Evolutionary conservation across 2,329 filamentous ascomycete genomes (phyloP).

Genomic region (Metarhizium robertsii): DNA sequence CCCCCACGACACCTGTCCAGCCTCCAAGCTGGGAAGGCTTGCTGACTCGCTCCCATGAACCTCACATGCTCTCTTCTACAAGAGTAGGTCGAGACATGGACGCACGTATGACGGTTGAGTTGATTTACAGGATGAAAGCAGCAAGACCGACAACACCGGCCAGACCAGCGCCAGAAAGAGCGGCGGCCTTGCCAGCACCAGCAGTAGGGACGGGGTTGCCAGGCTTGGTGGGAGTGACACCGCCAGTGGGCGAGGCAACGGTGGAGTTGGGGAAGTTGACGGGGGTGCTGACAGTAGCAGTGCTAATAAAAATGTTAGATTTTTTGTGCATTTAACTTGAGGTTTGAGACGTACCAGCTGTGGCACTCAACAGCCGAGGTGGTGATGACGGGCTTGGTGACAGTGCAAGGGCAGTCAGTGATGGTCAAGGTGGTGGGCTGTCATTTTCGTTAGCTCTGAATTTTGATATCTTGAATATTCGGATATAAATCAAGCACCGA

Average conservation of each 20-base stretch:
- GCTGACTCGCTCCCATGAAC: constrained; percentile 22
- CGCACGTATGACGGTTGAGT: constrained; percentile 19
- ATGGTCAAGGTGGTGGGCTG: constrained; percentile 61
- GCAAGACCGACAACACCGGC: constrained; percentile 51
- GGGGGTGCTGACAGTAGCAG: constrained; percentile 5
- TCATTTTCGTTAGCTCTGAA: too few species aligned
- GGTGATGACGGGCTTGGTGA: constrained; percentile 48
- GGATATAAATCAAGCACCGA: background rate
- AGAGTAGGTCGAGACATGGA: constrained; percentile 29
- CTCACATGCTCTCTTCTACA: constrained; percentile 25
- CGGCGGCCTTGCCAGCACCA: constrained; percentile 46
- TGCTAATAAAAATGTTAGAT: constrained; percentile 22
- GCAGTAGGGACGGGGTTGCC: constrained; percentile 36
- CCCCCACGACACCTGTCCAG: constrained; percentile 23
- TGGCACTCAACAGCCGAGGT: constrained; percentile 43
- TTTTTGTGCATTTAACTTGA: background rate
- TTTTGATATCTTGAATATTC: background rate
- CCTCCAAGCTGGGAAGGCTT: constrained; percentile 24
- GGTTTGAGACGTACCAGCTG: constrained; percentile 35
- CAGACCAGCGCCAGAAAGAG: constrained; percentile 48
- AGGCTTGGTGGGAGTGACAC: constrained; percentile 17
- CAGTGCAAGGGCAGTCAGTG: constrained; percentile 63
- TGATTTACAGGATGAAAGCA: constrained; percentile 49
- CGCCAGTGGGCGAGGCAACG: constrained; percentile 5
- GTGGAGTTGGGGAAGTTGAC: constrained; percentile 10